Evolutionary conservation across 2,329 filamentous ascomycete species (phyloP).

Genomic region (Beauveria caledonica): DNA sequence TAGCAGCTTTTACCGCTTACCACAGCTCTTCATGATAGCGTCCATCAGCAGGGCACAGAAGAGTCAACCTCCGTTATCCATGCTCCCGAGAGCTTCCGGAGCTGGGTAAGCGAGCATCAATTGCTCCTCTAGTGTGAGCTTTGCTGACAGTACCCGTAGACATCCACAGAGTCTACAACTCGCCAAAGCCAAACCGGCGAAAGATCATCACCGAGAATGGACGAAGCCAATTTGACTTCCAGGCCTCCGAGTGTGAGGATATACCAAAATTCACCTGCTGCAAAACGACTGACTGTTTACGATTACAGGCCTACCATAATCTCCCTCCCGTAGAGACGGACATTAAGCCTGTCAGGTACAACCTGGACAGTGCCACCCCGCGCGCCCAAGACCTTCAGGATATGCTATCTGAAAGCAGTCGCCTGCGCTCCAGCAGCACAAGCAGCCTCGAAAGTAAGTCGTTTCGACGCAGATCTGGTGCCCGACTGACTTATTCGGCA

Average conservation of each 20-base stretch:
- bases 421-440: conserved; percentile 56
- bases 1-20: conserved; percentile 42
- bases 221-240: conserved; percentile 25
- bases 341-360: conserved; percentile 57
- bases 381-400: conserved; percentile 77
- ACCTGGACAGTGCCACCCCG: conserved; percentile 64
- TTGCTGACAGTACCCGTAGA: conserved; percentile 26
- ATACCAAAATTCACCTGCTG: not conserved
- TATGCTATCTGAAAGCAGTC: conserved; percentile 48
- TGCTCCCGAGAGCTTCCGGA: conserved; percentile 72
- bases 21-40: conserved; percentile 48
- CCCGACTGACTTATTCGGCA: conserved; percentile 24
- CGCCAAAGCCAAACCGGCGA: conserved; percentile 28
- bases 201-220: conserved; percentile 29
- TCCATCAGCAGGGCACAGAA: conserved; percentile 57
- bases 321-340: conserved; percentile 71
- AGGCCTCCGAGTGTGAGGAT: conserved; percentile 19
- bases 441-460: conserved; percentile 68
- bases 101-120: conserved; percentile 53
- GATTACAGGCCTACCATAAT: conserved; percentile 29
- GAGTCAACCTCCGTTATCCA: conserved; percentile 88
- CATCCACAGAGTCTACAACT: conserved; percentile 31
- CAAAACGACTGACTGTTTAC: not conserved
- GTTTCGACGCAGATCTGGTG: not conserved
- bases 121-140: not conserved